Conservation (phyloP, 2,329 filamentous ascomycete genomes). For the Mycosphaerella sp. region DNA sequence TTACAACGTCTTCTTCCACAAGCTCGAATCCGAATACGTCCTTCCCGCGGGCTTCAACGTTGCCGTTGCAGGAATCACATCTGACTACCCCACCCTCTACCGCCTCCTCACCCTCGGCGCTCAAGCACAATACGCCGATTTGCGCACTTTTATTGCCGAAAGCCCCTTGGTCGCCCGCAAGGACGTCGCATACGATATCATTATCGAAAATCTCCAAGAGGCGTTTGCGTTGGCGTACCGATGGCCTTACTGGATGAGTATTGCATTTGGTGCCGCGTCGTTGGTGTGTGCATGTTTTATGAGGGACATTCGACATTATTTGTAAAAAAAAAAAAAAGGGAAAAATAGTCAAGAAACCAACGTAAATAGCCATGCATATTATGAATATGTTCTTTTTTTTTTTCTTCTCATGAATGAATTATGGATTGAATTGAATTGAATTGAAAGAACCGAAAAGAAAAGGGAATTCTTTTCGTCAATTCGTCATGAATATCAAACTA, state of each 20-base stretch:
- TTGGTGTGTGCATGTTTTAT: conserved; percentile 28
- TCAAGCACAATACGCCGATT: conserved; percentile 19
- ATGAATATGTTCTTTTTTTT: no score
- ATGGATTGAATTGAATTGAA: no score
- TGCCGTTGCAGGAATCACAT: conserved; percentile 15
- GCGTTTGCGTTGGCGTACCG: conserved; percentile 29
- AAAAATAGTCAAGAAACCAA: no score
- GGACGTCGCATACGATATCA: conserved; percentile 24
- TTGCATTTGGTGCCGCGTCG: conserved; percentile 31
- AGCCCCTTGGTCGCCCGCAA: conserved; percentile 16
- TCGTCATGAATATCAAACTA: no score
- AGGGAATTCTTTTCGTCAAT: no score
- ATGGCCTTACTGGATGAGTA: conserved; percentile 31
- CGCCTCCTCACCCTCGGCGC: conserved; percentile 20
- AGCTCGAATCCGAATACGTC: conserved; percentile 25
- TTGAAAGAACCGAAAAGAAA: no score
- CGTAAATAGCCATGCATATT: no score
- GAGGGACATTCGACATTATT: conserved; percentile 32
- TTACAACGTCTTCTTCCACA: conserved; percentile 50
- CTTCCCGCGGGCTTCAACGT: conserved; percentile 16
- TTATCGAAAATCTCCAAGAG: conserved; percentile 24
- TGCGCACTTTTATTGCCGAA: conserved; percentile 15
- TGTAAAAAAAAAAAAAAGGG: conserved; percentile 13
- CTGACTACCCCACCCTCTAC: conserved; percentile 16
- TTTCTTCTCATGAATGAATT: no score